A percentile compares a stretch with the other conserved stretches of the same genome.
phyloP scores from a whole-genome alignment of 2,329 filamentous ascomycete species.

The Ceratocystis cacaofunesta region DNA sequence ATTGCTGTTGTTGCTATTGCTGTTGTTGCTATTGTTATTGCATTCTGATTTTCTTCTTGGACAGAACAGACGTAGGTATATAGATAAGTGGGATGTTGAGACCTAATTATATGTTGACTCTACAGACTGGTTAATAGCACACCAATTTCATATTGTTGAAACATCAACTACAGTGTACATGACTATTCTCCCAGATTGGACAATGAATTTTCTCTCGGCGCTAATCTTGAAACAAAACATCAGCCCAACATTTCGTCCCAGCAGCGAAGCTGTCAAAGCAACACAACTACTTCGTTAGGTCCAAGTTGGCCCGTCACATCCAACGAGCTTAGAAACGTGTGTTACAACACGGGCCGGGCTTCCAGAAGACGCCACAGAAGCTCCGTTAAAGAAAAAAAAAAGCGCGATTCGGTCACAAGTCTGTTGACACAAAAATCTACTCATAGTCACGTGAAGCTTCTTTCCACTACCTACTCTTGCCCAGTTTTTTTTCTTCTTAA shows the following conservation, averaged over 20 bases:
- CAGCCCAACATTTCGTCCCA: not conserved
- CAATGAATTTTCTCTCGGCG: no score
- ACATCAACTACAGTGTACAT: no score
- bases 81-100: not conserved
- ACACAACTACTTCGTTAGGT: not conserved
- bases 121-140: not conserved
- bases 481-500: no score
- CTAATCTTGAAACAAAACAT: no score
- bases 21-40: no score
- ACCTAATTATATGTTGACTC: not conserved
- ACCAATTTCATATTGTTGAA: not conserved
- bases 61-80: not conserved
- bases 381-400: not conserved
- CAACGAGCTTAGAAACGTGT: not conserved
- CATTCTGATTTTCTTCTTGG: no score
- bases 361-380: constrained; percentile 4
- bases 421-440: not conserved
- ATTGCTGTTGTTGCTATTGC: no score
- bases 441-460: not conserved
- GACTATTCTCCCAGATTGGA: no score
- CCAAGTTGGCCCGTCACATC: not conserved
- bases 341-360: not conserved
- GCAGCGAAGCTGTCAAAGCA: not conserved
- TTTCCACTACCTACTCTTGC: no score
- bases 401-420: not conserved